A percentile compares a stretch with the other conserved stretches of the same genome.
These are phyloP conservation scores for Musa beccarii DNA, from an alignment of 176 grass and related monocot species.

Conservation along the genomic window DNA sequence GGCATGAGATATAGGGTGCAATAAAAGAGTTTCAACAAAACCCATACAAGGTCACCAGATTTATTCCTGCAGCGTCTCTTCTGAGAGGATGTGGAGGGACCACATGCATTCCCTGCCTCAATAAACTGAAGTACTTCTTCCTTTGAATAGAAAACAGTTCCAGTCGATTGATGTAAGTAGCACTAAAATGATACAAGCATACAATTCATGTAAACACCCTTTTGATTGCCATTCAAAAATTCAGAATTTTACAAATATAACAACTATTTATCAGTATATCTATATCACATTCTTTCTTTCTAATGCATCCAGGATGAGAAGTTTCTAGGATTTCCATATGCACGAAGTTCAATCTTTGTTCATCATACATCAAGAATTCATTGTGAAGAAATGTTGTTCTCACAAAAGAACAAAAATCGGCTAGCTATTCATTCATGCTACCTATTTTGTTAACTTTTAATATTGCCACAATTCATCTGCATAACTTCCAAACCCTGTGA, in stretches of 20 bases:
- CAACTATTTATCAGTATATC: not conserved
- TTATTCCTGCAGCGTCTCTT: not conserved
- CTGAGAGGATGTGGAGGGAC: not conserved
- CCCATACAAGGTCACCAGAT: not conserved
- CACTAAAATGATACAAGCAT: conserved; percentile 4
- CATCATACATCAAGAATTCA: not conserved
- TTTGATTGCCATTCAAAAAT: not conserved
- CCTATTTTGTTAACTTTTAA: not conserved
- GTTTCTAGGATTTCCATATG: not conserved
- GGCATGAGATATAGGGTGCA: not conserved
- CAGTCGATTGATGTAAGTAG: conserved; percentile 6
- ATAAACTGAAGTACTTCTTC: conserved; percentile 16
- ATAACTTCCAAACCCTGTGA: too few species aligned
- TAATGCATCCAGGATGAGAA: not conserved
- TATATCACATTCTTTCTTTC: not conserved
- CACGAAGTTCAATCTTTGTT: not conserved
- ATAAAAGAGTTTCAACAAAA: not conserved
- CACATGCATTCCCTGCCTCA: not conserved
- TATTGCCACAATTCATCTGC: not conserved
- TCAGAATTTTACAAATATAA: not conserved
- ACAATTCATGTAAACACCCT: not conserved
- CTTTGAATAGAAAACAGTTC: conserved; percentile 8
- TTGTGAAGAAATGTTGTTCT: not conserved
- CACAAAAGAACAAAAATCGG: not conserved
- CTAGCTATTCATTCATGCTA: not conserved